Base-by-base conservation (phyloP, 2,329 filamentous ascomycete genomes). In the Westerdykella sp. region DNA sequence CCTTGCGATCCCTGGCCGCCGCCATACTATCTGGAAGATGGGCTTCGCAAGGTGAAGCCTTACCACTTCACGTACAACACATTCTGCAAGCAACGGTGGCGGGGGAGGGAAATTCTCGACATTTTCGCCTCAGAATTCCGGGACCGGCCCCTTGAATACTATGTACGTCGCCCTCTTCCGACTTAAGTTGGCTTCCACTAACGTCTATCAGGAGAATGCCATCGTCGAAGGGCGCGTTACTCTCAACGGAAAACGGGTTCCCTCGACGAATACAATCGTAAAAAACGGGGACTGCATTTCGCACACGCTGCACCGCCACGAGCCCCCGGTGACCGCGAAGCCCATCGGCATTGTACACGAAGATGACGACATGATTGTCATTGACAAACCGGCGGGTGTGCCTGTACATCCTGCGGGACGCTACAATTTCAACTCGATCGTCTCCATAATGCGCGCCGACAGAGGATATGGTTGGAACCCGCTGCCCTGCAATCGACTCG, bases 31-130 rank as follows among this genome's bases (percentile, higher is more conserved):
- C 74, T 95, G 49, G 84, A 95, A 56, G 83, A 84, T 54, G 89
- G 87, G 7, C 72, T 98, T 48, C 83, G 90, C 40, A 83, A 88
- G 50, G 84, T 96, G 25, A 77, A 76, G 35, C 91, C 91, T 3
- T 97, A 98, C 63, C 81, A 93, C 64, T 96, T 78, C 66, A 96
- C 90, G 2, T 96, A 96, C 74, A 94, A 95, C 63, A 96, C 91
- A 0, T 88, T 81, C 70, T 93, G 87, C 73, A 98, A 97, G 69
- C 79, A 95, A 70, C 78, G 93, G 66, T 98, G 93, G 93, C 79
- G 91, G 42, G 87, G 84, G 25, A 77, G 87, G 31, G 77, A 79
- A 47, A 72, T 98, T 37, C 74, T 95, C 40, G 88, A 96, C 38
- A 86, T 98, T 38, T 98, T 96, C 68, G 77, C 83, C 36, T 83